Evolutionary conservation across 2,329 filamentous ascomycete species (phyloP), one percentile per base, ranked within the genome.

Genomic region (Talaromyces sp.): DNA sequence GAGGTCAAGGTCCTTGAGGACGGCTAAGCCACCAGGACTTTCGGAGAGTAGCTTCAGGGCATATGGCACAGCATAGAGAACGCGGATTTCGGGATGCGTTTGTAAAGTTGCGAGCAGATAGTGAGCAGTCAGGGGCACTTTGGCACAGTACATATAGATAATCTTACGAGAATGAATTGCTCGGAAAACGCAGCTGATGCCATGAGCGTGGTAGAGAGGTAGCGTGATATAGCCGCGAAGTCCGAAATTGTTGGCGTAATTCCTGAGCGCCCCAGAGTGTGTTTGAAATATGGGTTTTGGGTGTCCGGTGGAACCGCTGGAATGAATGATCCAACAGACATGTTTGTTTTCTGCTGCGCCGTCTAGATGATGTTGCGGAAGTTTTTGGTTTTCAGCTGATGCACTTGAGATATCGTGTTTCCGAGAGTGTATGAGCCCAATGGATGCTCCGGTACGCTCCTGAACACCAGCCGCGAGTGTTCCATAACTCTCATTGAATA

Each of bases 241-340:
- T 11, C 60, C 60, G 47, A 62, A 62, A 31, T 50, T 62, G 13
- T 62, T 62, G 14, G 45, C 45, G 19, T 52, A 62, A 54, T 62
- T 62, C 13, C 45, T 33, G 2, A 62, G 33, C n/a, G 60, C 48
- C 16, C 48, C 45, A 24, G 48, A 47, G 47, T 62, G 47, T 2
- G 45, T 33, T 3, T 68, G 64, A 37, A 69, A 69, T 14, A 62
- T 67, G 16, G 67, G 65, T 24, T 72, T 65, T 10, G 64, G 64
- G 22, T 72, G 67, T 6, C 72, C 64, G 24, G 68, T 70, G 4
- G 67, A 64, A 10, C 70, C 65, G 10, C 67, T 68, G 13, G 71
- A 72, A 33, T 35, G 67, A 9, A 72, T 66, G 2, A 70, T 22
- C 47, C 72, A 61, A 45, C 68, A 70, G 31, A 69, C 27, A 2